phyloP scores from a whole-genome alignment of 2,329 filamentous ascomycete genomes.

The Paraphoma chrysanthemicola region DNA sequence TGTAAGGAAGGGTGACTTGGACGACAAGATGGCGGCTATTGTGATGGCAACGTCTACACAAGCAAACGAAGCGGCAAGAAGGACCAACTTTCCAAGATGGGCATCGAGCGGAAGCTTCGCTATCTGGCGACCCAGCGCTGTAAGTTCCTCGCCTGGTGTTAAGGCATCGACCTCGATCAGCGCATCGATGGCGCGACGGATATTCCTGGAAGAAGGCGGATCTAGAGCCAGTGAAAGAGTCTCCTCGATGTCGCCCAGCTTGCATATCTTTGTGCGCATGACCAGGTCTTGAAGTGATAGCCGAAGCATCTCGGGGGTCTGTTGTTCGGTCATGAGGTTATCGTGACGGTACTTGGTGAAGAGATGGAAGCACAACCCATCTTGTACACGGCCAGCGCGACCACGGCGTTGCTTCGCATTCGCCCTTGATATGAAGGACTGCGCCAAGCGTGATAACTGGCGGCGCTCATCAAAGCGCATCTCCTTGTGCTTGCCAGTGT shows the following conservation, averaged over 20 bases:
- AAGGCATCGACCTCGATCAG: slow-evolving; percentile 92
- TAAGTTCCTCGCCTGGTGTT: slow-evolving; percentile 81
- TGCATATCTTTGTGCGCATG: slow-evolving; percentile 96
- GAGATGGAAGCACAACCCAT: slow-evolving; percentile 93
- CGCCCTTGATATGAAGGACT: slow-evolving; percentile 93
- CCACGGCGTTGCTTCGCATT: slow-evolving; percentile 96
- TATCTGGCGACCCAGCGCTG: slow-evolving; percentile 83
- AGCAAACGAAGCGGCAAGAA: slow-evolving; percentile 84
- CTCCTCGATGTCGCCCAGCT: slow-evolving; percentile 89
- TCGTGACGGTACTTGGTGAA: slow-evolving; percentile 93
- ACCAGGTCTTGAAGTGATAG: slow-evolving; percentile 93
- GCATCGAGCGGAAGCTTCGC: slow-evolving; percentile 91
- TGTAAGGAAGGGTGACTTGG: slow-evolving; percentile 90
- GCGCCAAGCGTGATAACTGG: slow-evolving; percentile 87
- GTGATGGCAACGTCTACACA: slow-evolving; percentile 92
- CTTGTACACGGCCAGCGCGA: slow-evolving; percentile 92
- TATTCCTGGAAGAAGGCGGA: slow-evolving; percentile 88
- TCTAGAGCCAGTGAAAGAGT: slow-evolving; percentile 89
- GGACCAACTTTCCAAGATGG: slow-evolving; percentile 90
- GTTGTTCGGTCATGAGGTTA: slow-evolving; percentile 82
- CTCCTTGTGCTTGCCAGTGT: slow-evolving; percentile 95
- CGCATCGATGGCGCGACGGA: slow-evolving; percentile 89
- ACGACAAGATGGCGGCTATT: slow-evolving; percentile 89
- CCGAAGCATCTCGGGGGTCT: slow-evolving; percentile 95
- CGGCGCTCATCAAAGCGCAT: slow-evolving; percentile 95